phyloP scores from a whole-genome alignment of 139 green algal species.

The Chlamydomonas eustigma region DNA sequence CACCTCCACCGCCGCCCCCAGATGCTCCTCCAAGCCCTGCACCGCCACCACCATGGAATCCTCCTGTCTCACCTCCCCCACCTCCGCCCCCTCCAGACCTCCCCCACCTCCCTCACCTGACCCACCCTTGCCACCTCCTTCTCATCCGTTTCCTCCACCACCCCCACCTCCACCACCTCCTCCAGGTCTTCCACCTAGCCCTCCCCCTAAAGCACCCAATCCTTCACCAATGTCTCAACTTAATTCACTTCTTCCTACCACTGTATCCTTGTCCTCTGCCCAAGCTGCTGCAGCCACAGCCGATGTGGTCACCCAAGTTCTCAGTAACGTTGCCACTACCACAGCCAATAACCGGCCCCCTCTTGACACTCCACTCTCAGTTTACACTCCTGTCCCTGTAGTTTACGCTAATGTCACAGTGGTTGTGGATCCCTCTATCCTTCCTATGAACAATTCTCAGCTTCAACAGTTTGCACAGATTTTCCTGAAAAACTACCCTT shows the following conservation, averaged over 20 bases:
- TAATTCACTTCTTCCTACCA: neutral
- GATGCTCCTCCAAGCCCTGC: neutral
- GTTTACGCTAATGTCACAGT: neutral
- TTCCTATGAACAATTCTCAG: neutral
- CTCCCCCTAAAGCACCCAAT: neutral
- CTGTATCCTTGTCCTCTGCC: neutral
- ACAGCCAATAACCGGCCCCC: neutral
- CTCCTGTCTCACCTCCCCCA: neutral
- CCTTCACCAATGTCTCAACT: neutral
- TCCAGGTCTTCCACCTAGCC: neutral
- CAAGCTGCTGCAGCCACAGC: neutral
- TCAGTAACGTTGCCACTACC: neutral
- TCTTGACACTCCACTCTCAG: neutral
- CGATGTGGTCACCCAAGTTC: neutral
- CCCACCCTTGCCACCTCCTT: neutral
- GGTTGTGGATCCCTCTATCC: neutral
- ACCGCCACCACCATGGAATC: slow-evolving; percentile 1
- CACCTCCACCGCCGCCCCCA: neutral
- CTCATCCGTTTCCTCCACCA: neutral
- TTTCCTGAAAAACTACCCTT: neutral
- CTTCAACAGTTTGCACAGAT: neutral
- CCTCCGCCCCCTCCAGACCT: neutral
- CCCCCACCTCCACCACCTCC: neutral
- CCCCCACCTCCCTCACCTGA: neutral
- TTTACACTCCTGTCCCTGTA: slow-evolving; percentile 1